Base-by-base conservation (phyloP, 108 stramenopile species). In the Nitzschia sp. region DNA sequence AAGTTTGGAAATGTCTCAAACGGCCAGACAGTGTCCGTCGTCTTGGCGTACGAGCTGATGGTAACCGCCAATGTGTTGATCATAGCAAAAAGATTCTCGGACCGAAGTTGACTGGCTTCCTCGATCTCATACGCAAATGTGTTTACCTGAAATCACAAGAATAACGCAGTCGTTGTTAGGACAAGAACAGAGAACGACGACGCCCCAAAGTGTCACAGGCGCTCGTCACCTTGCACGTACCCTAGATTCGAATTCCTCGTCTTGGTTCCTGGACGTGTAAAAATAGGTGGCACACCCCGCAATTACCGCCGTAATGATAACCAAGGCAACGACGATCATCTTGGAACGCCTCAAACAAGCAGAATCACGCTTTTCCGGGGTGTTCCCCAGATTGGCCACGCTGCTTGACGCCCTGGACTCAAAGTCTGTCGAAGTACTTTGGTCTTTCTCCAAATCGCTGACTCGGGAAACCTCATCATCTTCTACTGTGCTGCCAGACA, bases 1-100 rank as follows among this genome's bases (percentile, higher is more conserved):
- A 21, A 68, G 34, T 56, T 24, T 31, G 66, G 54, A 51, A 68
- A 35, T 8, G 54, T 68, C 21, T 27, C 33, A 25, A 56, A 56
- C 17, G 66, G 66, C 55, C 53, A 54, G 3, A n/a, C 15, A 24
- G 55, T 34, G 47, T 4, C 33, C 18, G 54, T 25, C n/a, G n/a
- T 26, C 18, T 25, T 23, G 21, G 33, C 66, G 8, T 48, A 56
- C 6, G 54, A 15, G 15, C 11, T 36, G 21, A 56, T 13, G 4
- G 53, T 35, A n/a, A 31, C 18, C 5, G 54, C 53, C 13, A 56
- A 15, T 18, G 34, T 68, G 2, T 68, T 11, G 32, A 68, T 68
- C 23, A 68, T 49, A n/a, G 27, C 28, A 36, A 56, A 23, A 17
- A 68, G 5, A n/a, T 25, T 38, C 23, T 33, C 48, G 19, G 35